These are phyloP conservation scores for Cruciata laevipes DNA, from an alignment of 257 asterid species.

Conservation along the genomic window DNA sequence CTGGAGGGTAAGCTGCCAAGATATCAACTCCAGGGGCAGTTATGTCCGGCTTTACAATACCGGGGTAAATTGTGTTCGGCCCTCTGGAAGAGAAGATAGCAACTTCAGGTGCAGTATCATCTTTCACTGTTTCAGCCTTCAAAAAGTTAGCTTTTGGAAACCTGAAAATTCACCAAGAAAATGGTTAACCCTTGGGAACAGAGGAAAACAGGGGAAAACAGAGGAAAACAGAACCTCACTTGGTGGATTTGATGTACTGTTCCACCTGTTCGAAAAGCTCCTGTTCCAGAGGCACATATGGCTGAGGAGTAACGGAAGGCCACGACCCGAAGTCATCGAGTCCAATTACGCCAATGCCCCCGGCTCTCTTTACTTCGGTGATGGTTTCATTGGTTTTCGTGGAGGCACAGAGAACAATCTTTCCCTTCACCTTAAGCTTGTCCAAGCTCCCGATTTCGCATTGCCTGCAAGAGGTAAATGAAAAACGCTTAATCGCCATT, in stretches of 20 bases:
- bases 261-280: not conserved
- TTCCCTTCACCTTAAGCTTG: slow-evolving; percentile 24
- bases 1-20: slow-evolving; percentile 19
- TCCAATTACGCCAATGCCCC: slow-evolving; percentile 25
- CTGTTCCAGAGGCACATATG: slow-evolving; percentile 14
- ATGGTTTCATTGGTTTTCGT: not conserved
- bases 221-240: slow-evolving; percentile 10
- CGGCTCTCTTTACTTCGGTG: not conserved
- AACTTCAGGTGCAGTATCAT: slow-evolving; percentile 9
- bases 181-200: not conserved
- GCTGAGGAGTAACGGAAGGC: slow-evolving; percentile 17
- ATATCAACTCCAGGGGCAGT: slow-evolving; percentile 26
- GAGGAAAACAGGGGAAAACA: not conserved
- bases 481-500: too few species aligned
- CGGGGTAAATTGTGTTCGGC: slow-evolving; percentile 7
- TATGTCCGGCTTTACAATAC: slow-evolving; percentile 25
- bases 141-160: slow-evolving; percentile 9
- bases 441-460: slow-evolving; percentile 23
- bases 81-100: slow-evolving; percentile 24
- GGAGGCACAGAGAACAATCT: slow-evolving; percentile 26
- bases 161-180: not conserved
- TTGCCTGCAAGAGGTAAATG: slow-evolving; percentile 10
- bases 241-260: slow-evolving; percentile 10
- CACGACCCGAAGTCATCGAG: not conserved
- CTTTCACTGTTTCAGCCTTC: not conserved